Evolutionary conservation across 208 protist species (phyloP).

Genomic region (Wallacemonas collosoma): DNA sequence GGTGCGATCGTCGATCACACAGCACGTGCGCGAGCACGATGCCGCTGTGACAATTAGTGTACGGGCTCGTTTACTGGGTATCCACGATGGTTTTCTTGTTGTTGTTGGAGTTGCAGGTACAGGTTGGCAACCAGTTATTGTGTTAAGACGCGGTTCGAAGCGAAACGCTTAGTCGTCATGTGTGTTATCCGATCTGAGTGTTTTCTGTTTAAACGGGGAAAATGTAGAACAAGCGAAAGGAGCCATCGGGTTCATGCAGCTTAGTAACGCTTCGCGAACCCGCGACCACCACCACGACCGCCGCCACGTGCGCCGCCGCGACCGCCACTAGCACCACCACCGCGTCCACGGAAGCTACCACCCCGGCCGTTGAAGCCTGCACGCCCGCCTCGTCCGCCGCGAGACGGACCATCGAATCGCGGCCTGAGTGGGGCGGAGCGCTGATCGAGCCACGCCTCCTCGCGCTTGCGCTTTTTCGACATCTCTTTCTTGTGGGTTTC

Average conservation of each 20-base stretch:
- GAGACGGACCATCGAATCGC: not conserved
- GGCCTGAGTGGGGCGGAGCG: conserved; percentile 23
- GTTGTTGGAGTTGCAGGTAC: not conserved
- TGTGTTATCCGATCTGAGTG: not conserved
- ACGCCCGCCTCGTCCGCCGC: not conserved
- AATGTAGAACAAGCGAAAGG: not conserved
- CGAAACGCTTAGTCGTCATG: not conserved
- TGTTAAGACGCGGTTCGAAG: conserved; percentile 1
- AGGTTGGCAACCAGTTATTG: not conserved
- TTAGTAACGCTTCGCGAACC: conserved; percentile 29
- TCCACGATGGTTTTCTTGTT: not conserved
- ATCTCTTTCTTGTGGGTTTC: conserved; percentile 55
- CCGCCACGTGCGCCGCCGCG: conserved; percentile 22
- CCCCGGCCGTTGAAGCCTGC: conserved; percentile 14
- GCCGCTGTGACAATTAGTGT: no score
- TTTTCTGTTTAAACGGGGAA: conserved; percentile 5
- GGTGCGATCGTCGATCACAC: no score
- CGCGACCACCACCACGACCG: conserved; percentile 19
- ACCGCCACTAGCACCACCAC: conserved; percentile 19
- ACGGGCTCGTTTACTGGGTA: no score
- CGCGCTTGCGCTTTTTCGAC: conserved; percentile 73
- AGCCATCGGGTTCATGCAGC: not conserved
- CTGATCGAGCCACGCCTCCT: conserved; percentile 70
- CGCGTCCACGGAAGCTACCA: conserved; percentile 15
- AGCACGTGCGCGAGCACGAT: no score